Evolutionary conservation across 257 asterid genomes (phyloP).

Genomic region (Schizonepeta tenuifolia): DNA sequence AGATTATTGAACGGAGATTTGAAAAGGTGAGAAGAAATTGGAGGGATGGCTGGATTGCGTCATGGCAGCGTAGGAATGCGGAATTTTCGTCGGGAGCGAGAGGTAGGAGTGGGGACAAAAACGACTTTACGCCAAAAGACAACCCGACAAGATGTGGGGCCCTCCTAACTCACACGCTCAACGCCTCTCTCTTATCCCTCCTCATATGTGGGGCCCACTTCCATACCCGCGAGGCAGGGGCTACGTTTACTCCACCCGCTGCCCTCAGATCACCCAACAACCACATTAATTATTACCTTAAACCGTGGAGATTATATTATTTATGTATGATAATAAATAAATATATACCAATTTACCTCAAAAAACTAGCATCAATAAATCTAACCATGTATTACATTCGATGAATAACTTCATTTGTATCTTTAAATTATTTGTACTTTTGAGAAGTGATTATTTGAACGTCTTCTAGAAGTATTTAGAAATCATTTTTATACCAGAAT

Average conservation of each 20-base stretch:
- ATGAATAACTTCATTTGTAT: too few species aligned
- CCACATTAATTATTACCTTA: background rate
- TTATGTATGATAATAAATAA: too few species aligned
- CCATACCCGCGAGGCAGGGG: background rate
- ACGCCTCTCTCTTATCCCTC: conserved; percentile 18
- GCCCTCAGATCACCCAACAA: conserved; percentile 21
- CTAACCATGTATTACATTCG: too few species aligned
- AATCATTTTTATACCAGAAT: too few species aligned
- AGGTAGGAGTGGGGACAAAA: conserved; percentile 35
- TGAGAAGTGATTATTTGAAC: too few species aligned
- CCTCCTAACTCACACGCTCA: conserved; percentile 40
- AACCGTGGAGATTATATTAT: background rate
- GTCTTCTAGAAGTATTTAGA: too few species aligned
- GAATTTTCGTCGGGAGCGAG: background rate
- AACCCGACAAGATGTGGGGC: conserved; percentile 68
- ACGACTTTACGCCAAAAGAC: conserved; percentile 52
- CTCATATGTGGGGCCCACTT: conserved; percentile 2
- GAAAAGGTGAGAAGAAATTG: too few species aligned
- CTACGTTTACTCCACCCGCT: conserved; percentile 16
- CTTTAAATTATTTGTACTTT: too few species aligned
- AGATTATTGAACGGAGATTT: too few species aligned
- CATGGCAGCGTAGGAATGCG: background rate
- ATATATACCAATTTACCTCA: too few species aligned
- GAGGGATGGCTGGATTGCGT: too few species aligned
- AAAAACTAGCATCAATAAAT: too few species aligned